phyloP scores from a whole-genome alignment of 352 stramenopile species.

The Pythium scleroteichum region DNA sequence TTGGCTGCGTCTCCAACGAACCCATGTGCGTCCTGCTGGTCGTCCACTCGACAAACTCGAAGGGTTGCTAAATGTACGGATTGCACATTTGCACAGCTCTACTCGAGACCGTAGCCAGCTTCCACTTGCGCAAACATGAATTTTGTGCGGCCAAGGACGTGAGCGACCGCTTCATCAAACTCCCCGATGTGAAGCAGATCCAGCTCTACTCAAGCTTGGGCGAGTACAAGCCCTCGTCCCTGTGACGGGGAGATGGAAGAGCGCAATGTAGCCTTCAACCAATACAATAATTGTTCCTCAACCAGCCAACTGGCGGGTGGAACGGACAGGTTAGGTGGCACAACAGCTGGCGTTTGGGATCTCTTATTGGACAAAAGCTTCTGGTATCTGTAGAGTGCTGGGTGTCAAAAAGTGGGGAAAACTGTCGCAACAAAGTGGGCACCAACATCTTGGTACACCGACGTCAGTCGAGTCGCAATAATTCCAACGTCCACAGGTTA shows the following conservation, averaged over 20 bases:
- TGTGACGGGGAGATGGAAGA: too few species aligned
- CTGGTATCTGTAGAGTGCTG: too few species aligned
- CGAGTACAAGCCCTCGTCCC: conserved; percentile 6
- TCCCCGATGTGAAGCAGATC: conserved; percentile 23
- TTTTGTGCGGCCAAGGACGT: conserved; percentile 12
- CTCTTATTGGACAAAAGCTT: neutral
- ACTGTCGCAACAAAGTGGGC: neutral
- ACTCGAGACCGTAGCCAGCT: conserved; percentile 18
- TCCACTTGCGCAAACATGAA: conserved; percentile 23
- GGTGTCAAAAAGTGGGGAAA: neutral
- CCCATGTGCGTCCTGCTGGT: conserved; percentile 19
- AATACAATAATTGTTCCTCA: conserved; percentile 16
- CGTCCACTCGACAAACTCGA: neutral
- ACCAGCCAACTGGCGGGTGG: neutral
- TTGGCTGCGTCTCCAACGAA: conserved; percentile 17
- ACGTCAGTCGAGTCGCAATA: neutral
- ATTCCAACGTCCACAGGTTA: neutral
- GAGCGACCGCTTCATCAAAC: conserved; percentile 22
- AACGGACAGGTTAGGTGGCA: too few species aligned
- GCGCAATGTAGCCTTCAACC: too few species aligned
- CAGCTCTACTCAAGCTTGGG: conserved; percentile 24
- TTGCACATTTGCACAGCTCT: conserved; percentile 5
- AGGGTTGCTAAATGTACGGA: neutral
- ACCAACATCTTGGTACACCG: neutral
- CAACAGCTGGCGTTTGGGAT: neutral